Conservation (phyloP, 495 filamentous ascomycete species). For the Aspergillus saccharolyticus region DNA sequence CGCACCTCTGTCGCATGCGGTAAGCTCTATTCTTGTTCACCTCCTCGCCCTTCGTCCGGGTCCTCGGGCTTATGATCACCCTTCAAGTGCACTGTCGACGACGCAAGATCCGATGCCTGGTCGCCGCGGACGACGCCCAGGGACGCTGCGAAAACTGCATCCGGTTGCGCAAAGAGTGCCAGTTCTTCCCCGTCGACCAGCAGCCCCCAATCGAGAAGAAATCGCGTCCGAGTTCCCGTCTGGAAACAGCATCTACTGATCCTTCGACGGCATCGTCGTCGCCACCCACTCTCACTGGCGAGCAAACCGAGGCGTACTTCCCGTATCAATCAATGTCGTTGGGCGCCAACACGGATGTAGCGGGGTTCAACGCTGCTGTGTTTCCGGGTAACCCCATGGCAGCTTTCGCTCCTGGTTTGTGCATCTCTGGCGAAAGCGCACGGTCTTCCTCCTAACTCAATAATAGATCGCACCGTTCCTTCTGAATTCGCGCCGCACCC, state of each 20-base stretch:
- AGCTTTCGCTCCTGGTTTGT: constrained; percentile 36
- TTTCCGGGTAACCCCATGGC: constrained; percentile 33
- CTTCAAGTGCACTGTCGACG: constrained; percentile 80
- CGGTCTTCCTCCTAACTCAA: no score
- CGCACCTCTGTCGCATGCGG: constrained; percentile 95
- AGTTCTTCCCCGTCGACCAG: constrained; percentile 90
- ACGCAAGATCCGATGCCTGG: constrained; percentile 91
- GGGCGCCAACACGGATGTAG: constrained; percentile 34
- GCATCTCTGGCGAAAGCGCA: neutral
- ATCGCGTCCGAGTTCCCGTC: constrained; percentile 40
- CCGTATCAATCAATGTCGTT: constrained; percentile 38
- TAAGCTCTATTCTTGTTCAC: constrained; percentile 44
- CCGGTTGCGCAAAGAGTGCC: constrained; percentile 90
- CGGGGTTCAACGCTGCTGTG: constrained; percentile 26
- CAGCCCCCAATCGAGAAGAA: constrained; percentile 58
- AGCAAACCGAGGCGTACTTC: constrained; percentile 39
- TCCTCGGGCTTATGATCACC: constrained; percentile 13
- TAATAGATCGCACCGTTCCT: constrained; percentile 27
- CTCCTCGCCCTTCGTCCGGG: neutral
- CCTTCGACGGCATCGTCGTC: constrained; percentile 43
- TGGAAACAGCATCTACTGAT: constrained; percentile 39
- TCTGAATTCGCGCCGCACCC: constrained; percentile 28
- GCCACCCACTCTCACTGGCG: constrained; percentile 32
- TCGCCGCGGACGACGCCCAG: constrained; percentile 69
- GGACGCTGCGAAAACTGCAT: constrained; percentile 95